Conservation (phyloP, 106 monocot species). For the Dendrobium chrysotoxum region DNA sequence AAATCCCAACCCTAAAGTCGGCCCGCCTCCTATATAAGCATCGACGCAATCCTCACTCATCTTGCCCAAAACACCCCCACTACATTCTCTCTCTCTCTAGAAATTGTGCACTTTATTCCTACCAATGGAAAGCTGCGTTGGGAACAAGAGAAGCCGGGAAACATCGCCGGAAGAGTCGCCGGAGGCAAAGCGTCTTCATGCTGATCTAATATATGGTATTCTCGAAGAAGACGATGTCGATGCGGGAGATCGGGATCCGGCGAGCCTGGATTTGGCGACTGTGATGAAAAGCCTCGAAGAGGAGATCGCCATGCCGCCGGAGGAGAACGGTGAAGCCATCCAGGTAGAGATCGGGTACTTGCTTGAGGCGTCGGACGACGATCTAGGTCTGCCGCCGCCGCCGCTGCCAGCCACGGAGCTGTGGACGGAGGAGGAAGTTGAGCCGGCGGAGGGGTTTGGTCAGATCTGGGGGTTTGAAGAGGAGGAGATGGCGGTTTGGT, state of each 20-base stretch:
- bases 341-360: not conserved
- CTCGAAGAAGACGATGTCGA: constrained; percentile 10
- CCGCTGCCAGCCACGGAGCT: not conserved
- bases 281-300: constrained; percentile 31
- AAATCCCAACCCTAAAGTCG: too few relatives aligned
- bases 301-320: constrained; percentile 15
- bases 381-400: not conserved
- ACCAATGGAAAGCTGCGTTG: not conserved
- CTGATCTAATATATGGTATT: not conserved
- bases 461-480: constrained; percentile 21
- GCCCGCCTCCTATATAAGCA: too few relatives aligned
- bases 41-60: too few relatives aligned
- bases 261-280: constrained; percentile 8
- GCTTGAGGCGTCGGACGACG: not conserved
- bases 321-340: not conserved
- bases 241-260: not conserved
- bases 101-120: not conserved
- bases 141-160: constrained; percentile 4
- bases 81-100: too few relatives aligned
- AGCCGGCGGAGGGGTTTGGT: constrained; percentile 4
- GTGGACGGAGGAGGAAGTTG: not conserved
- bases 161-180: not conserved
- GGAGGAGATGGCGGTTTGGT: not conserved
- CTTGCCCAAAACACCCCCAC: too few relatives aligned
- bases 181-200: constrained; percentile 1